These are phyloP conservation scores for Aureobasidium uvarum DNA, from an alignment of 2,329 filamentous ascomycete species.

Conservation along the genomic window DNA sequence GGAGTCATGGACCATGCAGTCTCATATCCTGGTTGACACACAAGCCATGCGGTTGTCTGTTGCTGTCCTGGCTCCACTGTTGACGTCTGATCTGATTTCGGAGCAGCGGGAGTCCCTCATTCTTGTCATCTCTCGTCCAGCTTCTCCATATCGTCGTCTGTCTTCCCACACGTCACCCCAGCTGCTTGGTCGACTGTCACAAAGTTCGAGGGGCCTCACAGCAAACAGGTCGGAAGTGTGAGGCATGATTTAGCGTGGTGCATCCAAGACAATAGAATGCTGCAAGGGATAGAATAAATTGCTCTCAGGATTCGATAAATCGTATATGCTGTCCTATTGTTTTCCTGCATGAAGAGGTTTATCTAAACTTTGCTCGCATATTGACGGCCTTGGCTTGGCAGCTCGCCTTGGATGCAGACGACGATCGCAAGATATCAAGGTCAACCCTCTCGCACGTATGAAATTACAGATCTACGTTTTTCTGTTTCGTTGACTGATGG, in stretches of 20 bases:
- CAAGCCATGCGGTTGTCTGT: constrained; percentile 10
- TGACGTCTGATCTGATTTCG: background rate
- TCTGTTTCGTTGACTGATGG: constrained; percentile 17
- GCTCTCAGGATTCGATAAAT: background rate
- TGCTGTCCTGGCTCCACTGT: constrained; percentile 2
- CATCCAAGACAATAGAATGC: constrained; percentile 15
- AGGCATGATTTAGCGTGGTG: background rate
- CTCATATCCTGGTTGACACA: constrained; percentile 13
- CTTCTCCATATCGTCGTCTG: constrained; percentile 2
- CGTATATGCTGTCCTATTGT: constrained; percentile 14
- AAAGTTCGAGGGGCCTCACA: background rate
- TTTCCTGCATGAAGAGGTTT: constrained; percentile 6
- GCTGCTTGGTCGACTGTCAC: background rate
- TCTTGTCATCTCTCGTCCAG: background rate
- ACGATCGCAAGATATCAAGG: constrained; percentile 14
- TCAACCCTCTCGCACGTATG: constrained; percentile 5
- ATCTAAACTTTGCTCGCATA: constrained; percentile 7
- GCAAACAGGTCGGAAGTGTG: background rate
- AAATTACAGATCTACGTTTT: constrained; percentile 7
- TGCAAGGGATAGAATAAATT: background rate
- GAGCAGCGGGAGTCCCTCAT: background rate
- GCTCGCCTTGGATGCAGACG: constrained; percentile 13
- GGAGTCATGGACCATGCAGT: constrained; percentile 9
- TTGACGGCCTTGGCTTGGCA: constrained; percentile 16
- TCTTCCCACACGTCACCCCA: background rate